These are phyloP conservation scores for Suillus clintonianus DNA, from an alignment of 768 basidiomycete genomes.

Conservation along the genomic window DNA sequence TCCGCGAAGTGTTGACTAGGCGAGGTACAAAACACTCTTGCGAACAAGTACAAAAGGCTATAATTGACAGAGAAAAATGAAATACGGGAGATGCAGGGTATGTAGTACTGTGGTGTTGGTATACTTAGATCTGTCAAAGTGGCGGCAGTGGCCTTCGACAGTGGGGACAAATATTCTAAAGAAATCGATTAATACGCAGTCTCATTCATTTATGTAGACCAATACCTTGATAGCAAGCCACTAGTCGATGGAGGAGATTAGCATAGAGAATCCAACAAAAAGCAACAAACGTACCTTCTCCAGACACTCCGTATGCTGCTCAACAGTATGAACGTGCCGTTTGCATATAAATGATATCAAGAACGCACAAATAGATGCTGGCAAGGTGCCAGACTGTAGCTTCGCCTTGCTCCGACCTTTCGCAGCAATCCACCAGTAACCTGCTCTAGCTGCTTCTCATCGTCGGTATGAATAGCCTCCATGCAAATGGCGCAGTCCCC, in stretches of 20 bases:
- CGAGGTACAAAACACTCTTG: background rate
- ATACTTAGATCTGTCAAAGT: constrained; percentile 42
- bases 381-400: constrained; percentile 87
- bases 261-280: constrained; percentile 12
- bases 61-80: background rate
- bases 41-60: background rate
- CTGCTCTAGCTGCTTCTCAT: constrained; percentile 37
- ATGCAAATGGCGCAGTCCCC: constrained; percentile 94
- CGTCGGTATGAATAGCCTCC: constrained; percentile 73
- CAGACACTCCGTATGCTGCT: constrained; percentile 83
- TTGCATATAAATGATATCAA: constrained; percentile 2
- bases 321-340: background rate
- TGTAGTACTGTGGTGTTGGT: background rate
- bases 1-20: background rate
- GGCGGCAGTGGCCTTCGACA: constrained; percentile 85
- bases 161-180: constrained; percentile 88
- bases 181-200: background rate
- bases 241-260: constrained; percentile 27
- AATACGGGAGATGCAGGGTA: background rate
- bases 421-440: constrained; percentile 40
- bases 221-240: constrained; percentile 77
- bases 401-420: constrained; percentile 48
- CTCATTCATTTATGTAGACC: background rate
- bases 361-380: constrained; percentile 80
- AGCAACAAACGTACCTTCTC: constrained; percentile 56